Percentiles rank a stretch among this genome's conserved stretches.
Conservation (phyloP, 2,329 filamentous ascomycete genomes). For the Aspergillus proliferans region DNA sequence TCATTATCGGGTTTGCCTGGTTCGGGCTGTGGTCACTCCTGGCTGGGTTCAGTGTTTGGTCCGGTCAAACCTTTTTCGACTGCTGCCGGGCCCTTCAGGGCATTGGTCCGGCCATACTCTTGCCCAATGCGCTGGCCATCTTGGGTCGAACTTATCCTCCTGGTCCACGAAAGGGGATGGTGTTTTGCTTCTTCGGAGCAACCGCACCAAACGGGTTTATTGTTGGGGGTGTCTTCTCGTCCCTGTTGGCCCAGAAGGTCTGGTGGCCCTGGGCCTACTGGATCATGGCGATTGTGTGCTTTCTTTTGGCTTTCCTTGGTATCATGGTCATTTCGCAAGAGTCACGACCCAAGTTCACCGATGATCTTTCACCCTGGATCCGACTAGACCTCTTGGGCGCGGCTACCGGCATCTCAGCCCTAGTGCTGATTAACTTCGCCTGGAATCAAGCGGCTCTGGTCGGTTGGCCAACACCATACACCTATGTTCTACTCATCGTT, state of each 20-base stretch:
- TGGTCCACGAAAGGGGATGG: conserved; percentile 53
- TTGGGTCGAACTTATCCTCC: conserved; percentile 53
- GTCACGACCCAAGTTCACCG: neutral
- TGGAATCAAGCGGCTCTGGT: conserved; percentile 58
- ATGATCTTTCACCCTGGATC: conserved; percentile 8
- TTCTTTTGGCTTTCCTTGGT: conserved; percentile 31
- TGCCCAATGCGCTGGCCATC: conserved; percentile 62
- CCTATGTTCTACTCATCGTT: conserved; percentile 50
- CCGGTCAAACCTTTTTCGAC: conserved; percentile 44
- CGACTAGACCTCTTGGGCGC: conserved; percentile 34
- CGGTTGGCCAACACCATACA: conserved; percentile 51
- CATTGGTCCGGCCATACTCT: conserved; percentile 54
- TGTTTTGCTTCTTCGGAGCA: conserved; percentile 49
- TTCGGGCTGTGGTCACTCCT: conserved; percentile 33
- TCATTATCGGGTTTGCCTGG: conserved; percentile 33
- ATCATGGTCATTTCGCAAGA: conserved; percentile 14
- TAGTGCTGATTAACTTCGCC: conserved; percentile 59
- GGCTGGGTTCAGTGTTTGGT: conserved; percentile 30
- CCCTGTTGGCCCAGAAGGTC: conserved; percentile 31
- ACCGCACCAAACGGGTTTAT: conserved; percentile 42
- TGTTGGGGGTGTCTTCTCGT: conserved; percentile 36
- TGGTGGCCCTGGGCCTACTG: conserved; percentile 52
- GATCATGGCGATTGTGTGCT: conserved; percentile 38
- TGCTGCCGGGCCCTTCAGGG: conserved; percentile 50
- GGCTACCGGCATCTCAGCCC: conserved; percentile 44